These are phyloP conservation scores for Colletotrichum camelliae DNA, from an alignment of 2,329 filamentous ascomycete genomes.

Conservation along the genomic window DNA sequence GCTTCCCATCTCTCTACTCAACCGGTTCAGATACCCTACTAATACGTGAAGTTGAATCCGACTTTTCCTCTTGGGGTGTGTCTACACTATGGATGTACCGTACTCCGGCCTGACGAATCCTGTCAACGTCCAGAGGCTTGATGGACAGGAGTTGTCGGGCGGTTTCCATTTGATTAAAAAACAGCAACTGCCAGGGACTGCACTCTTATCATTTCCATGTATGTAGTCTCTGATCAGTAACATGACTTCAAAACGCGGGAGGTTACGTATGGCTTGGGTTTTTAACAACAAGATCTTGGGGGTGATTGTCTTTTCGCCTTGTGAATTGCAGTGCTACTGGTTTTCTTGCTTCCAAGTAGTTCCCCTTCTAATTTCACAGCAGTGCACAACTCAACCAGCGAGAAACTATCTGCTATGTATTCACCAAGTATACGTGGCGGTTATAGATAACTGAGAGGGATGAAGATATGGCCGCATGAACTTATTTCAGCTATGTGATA, in stretches of 20 bases:
- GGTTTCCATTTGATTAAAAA: neutral
- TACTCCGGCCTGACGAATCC: neutral
- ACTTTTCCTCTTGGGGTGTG: too few relatives aligned
- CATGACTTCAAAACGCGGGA: neutral
- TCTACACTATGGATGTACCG: too few relatives aligned
- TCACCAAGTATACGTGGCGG: neutral
- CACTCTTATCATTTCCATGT: neutral
- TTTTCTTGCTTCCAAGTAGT: neutral
- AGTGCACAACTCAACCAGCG: neutral
- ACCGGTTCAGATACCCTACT: too few relatives aligned
- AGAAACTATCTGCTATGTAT: neutral
- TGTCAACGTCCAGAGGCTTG: neutral
- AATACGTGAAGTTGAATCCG: too few relatives aligned
- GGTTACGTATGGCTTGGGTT: neutral
- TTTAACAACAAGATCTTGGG: neutral
- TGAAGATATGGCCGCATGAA: neutral
- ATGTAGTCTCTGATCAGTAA: neutral
- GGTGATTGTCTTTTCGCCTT: neutral
- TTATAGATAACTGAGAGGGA: neutral
- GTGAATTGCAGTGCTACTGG: neutral
- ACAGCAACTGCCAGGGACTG: neutral
- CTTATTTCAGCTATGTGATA: neutral
- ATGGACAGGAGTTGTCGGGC: neutral
- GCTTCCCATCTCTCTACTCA: too few relatives aligned
- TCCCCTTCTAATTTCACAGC: neutral